A percentile compares a stretch with the other conserved stretches of the same genome.
Conservation (phyloP, 2,329 filamentous ascomycete species). For the Colletotrichum truncatum region DNA sequence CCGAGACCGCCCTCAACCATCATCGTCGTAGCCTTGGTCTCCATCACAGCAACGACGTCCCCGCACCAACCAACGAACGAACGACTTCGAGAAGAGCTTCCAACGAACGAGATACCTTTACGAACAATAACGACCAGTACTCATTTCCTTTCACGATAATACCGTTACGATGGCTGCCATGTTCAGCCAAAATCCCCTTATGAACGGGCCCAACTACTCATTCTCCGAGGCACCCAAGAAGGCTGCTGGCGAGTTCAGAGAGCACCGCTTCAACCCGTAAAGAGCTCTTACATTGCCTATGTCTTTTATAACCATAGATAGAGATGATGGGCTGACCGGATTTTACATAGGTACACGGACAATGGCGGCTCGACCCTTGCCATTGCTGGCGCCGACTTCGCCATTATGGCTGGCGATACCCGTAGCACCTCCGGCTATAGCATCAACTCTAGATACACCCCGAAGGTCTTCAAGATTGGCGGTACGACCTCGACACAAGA, state of each 20-base stretch:
- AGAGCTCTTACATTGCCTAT: conserved; percentile 40
- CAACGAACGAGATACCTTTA: background rate
- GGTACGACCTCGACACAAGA: conserved; percentile 87
- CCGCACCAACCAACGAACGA: conserved; percentile 25
- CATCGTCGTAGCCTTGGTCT: conserved; percentile 29
- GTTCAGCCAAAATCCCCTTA: conserved; percentile 75
- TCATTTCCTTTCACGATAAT: conserved; percentile 14
- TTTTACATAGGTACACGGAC: conserved; percentile 82
- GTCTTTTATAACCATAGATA: background rate
- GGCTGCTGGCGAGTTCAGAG: conserved; percentile 63
- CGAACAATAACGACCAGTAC: background rate
- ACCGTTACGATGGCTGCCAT: conserved; percentile 66
- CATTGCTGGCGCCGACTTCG: conserved; percentile 93
- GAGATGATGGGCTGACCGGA: background rate
- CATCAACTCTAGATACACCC: conserved; percentile 96
- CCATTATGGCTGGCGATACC: conserved; percentile 97
- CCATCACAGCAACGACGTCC: conserved; percentile 20
- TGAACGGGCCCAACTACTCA: conserved; percentile 76
- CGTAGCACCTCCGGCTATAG: conserved; percentile 96
- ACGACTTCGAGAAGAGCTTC: conserved; percentile 8
- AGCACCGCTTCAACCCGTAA: conserved; percentile 95
- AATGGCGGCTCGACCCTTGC: conserved; percentile 97
- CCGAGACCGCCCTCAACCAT: conserved; percentile 36
- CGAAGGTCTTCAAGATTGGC: conserved; percentile 97
- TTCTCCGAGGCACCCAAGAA: conserved; percentile 69